These are phyloP conservation scores for Exophiala oligosperma DNA, from an alignment of 2,329 filamentous ascomycete genomes.

Conservation along the genomic window DNA sequence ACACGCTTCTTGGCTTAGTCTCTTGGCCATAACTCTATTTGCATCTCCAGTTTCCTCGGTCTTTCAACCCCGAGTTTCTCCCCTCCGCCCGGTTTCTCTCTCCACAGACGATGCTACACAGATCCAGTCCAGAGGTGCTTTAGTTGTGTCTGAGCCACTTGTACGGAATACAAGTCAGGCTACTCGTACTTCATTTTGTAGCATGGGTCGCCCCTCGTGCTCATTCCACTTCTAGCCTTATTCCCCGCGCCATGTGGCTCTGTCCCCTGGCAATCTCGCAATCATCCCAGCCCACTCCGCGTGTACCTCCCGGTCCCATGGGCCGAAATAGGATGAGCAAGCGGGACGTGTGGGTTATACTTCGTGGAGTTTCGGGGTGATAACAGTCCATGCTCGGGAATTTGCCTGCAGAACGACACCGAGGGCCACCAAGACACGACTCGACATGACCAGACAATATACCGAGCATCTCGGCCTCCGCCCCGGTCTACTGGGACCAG, in stretches of 20 bases:
- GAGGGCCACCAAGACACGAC: neutral
- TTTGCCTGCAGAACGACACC: neutral
- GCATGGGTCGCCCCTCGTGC: neutral
- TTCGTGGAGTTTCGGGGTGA: neutral
- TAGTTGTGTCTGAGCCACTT: neutral
- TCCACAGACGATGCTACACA: neutral
- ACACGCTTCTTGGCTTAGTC: no score
- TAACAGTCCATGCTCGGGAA: neutral
- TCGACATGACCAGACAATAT: neutral
- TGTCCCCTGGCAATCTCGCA: neutral
- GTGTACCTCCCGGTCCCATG: neutral
- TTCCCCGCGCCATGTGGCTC: constrained; percentile 2
- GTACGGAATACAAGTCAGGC: neutral
- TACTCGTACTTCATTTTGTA: neutral
- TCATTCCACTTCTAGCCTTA: neutral
- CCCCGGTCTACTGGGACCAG: neutral
- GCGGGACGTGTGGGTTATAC: neutral
- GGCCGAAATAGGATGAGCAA: neutral
- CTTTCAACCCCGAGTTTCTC: neutral
- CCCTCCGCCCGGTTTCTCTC: neutral
- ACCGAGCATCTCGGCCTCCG: neutral
- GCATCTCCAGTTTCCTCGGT: neutral
- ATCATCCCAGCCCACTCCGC: neutral
- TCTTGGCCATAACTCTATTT: no score
- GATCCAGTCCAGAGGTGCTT: neutral